Evolutionary conservation across 2,329 filamentous ascomycete species (phyloP).

Genomic region (Ophiosphaerella herpotricha): DNA sequence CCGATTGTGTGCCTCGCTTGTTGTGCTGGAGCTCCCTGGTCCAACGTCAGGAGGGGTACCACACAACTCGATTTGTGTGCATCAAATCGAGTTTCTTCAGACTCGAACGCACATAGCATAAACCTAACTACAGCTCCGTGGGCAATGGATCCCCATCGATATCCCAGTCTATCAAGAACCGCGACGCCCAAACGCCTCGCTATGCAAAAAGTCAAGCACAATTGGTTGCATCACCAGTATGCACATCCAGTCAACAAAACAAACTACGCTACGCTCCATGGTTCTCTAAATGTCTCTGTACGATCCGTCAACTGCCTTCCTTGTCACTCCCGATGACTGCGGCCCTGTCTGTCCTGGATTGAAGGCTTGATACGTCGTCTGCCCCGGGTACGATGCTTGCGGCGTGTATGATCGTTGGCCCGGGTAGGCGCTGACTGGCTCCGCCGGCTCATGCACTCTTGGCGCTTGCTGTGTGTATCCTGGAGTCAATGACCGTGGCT

Average conservation of each 20-base stretch:
- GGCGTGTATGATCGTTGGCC: conserved; percentile 12
- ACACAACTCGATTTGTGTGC: too few relatives aligned
- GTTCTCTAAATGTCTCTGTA: conserved; percentile 20
- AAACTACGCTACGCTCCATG: too few relatives aligned
- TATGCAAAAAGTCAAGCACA: too few relatives aligned
- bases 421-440: conserved; percentile 12
- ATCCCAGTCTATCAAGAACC: too few relatives aligned
- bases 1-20: conserved; percentile 35
- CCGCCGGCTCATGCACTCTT: not conserved
- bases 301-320: conserved; percentile 23
- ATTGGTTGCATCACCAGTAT: not conserved
- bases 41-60: too few relatives aligned
- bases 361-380: conserved; percentile 19
- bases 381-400: conserved; percentile 11
- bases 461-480: not conserved
- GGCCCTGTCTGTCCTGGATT: conserved; percentile 8
- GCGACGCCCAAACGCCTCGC: too few relatives aligned
- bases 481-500: conserved; percentile 2
- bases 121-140: too few relatives aligned
- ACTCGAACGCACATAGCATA: too few relatives aligned
- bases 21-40: conserved; percentile 8
- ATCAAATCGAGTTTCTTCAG: too few relatives aligned
- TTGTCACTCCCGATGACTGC: conserved; percentile 11
- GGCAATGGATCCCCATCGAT: too few relatives aligned
- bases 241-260: not conserved